A percentile compares a stretch with the other conserved stretches of the same genome.
These are phyloP conservation scores for Astrothelium macrocarpum DNA, from an alignment of 495 filamentous ascomycete genomes.

Conservation along the genomic window DNA sequence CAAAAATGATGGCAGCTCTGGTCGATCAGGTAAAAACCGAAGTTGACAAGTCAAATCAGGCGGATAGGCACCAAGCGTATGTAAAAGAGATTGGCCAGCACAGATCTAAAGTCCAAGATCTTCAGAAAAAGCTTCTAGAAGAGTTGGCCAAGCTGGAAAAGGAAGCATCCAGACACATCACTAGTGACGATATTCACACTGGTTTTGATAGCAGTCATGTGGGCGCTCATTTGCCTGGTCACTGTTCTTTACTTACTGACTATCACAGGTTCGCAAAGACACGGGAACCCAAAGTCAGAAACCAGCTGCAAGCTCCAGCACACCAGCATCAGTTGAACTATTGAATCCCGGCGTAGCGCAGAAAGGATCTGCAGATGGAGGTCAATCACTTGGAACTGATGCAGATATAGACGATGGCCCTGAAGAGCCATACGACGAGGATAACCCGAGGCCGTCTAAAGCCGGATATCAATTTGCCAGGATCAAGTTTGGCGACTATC, in stretches of 20 bases:
- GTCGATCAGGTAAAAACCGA: constrained; percentile 92
- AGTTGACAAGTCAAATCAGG: constrained; percentile 56
- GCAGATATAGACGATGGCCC: constrained; percentile 50
- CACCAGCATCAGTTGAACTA: constrained; percentile 56
- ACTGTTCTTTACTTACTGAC: background rate
- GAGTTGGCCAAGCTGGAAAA: constrained; percentile 76
- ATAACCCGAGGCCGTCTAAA: constrained; percentile 45
- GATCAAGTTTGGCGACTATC: constrained; percentile 69
- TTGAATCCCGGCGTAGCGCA: background rate
- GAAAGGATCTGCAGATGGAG: constrained; percentile 27
- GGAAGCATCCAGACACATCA: constrained; percentile 83
- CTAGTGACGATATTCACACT: constrained; percentile 79
- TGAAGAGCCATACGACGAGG: constrained; percentile 29
- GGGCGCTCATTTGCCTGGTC: constrained; percentile 30
- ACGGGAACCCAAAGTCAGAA: background rate
- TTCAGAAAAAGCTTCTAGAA: constrained; percentile 62
- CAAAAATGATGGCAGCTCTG: constrained; percentile 87
- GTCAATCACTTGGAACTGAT: constrained; percentile 47
- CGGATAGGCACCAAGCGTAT: constrained; percentile 60
- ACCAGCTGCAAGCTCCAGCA: background rate
- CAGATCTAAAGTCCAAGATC: constrained; percentile 59
- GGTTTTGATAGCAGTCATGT: constrained; percentile 82
- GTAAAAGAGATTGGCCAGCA: constrained; percentile 66
- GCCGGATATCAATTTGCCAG: constrained; percentile 68
- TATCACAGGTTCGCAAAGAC: background rate